phyloP scores from a whole-genome alignment of 2,329 filamentous ascomycete species.

The Fusarium tuaranense region DNA sequence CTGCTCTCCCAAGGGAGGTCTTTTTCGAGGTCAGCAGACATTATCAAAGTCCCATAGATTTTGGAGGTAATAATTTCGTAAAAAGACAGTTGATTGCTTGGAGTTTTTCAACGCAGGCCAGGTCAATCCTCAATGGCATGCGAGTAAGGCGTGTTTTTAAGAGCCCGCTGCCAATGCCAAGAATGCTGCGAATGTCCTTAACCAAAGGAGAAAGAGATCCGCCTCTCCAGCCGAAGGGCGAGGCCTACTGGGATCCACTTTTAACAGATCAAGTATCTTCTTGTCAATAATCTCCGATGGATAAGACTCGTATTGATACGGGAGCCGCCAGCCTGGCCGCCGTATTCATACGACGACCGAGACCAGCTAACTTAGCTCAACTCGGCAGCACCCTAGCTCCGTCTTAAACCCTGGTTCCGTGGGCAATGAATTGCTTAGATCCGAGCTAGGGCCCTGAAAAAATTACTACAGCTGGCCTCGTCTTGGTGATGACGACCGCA shows the following conservation, averaged over 20 bases:
- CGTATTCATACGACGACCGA: no score
- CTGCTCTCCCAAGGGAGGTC: background rate
- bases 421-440: no score
- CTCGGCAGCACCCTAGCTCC: no score
- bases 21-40: slow-evolving; percentile 34
- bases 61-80: background rate
- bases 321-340: background rate
- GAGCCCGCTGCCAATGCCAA: background rate
- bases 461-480: no score
- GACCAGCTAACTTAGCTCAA: no score
- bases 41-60: background rate
- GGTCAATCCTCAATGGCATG: no score
- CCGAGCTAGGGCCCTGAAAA: no score
- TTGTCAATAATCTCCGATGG: background rate
- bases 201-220: background rate
- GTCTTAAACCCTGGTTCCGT: no score
- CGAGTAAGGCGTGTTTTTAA: no score
- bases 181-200: background rate
- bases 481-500: no score
- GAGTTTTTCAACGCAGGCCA: background rate
- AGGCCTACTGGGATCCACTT: background rate
- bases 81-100: background rate
- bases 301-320: background rate
- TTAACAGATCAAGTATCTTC: no score
- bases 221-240: background rate